A percentile compares a stretch with the other conserved stretches of the same genome.
Conservation (phyloP, 2,329 filamentous ascomycete genomes). For the Chaetomiaceae sp. region DNA sequence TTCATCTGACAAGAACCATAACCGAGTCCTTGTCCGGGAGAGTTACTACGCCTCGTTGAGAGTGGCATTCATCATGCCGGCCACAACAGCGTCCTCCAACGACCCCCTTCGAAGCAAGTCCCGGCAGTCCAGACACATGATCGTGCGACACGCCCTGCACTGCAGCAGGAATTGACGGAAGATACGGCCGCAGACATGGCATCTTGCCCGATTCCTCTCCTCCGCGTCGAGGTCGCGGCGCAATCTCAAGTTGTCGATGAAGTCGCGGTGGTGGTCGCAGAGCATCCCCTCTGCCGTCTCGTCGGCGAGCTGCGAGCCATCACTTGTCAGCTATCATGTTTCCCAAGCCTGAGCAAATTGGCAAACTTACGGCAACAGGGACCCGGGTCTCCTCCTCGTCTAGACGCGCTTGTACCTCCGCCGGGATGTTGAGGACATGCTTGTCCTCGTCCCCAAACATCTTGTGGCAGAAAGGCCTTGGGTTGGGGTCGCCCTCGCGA, state of each 20-base stretch:
- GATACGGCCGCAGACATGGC: neutral
- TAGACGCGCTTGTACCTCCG: neutral
- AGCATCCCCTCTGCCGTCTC: neutral
- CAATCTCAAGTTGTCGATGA: neutral
- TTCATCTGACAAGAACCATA: no score
- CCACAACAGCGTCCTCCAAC: no score
- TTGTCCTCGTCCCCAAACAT: neutral
- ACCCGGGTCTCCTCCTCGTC: neutral
- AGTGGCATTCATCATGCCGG: no score
- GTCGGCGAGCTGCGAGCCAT: neutral
- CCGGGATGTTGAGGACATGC: conserved; percentile 3
- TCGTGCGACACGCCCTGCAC: neutral
- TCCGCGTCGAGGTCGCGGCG: neutral
- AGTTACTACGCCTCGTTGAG: no score
- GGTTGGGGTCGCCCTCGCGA: no score
- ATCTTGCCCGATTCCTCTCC: neutral
- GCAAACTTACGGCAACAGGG: neutral
- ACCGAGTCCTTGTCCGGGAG: no score
- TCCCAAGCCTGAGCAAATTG: neutral
- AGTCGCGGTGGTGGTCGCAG: neutral
- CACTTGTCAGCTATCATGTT: neutral
- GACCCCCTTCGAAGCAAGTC: neutral
- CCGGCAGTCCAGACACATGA: conserved; percentile 9
- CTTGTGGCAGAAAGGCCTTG: neutral
- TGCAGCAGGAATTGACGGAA: conserved; percentile 10